Evolutionary conservation across 495 filamentous ascomycete species (phyloP), one percentile per base, ranked within the genome.

Genomic region (Penicillium goetzii): DNA sequence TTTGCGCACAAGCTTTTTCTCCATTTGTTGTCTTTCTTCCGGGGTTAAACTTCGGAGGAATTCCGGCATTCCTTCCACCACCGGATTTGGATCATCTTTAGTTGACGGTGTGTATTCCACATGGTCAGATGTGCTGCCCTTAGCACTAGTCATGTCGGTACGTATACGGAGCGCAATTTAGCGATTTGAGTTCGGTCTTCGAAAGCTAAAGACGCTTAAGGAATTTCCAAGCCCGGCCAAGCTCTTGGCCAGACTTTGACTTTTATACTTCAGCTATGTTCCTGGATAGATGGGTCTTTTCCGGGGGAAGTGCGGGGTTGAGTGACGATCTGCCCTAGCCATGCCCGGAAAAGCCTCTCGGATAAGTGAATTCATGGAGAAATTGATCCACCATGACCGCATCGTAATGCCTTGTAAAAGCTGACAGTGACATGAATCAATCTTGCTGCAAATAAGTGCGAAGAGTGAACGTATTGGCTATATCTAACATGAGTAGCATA

Each of bases 1-100:
- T 30, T 63, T 67, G 7, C 60, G 50, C 21, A 67, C 65, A 45
- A 67, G 45, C 33, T 56, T 62, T 34, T 63, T 67, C 53, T 63
- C 60, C 53, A 59, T 55, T 3, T 56, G 4, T 4, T 56, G 34
- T 17, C 59, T 58, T 32, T 68, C 61, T n/a, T 64, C 65, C 5
- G 25, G 21, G 15, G 63, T 51, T 4, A 60, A 41, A 43, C n/a
- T 51, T 17, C 52, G 52, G 33, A 65, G 34, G 28, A 56, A 61
- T 40, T 21, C 26, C 28, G 63, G 63, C 53, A 65, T 65, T 26
- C 54, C 30, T n/a, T 47, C 58, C 15, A 55, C 38, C 25, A 60
- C 4, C 6, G 36, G 40, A 30, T 33, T 55, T 10, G 43, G 43
- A 12, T 33, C 58, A 47, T 61, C 45, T 19, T 65, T 60, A 23